Evolutionary conservation across 2,329 filamentous ascomycete species (phyloP), one percentile per base, ranked within the genome.

Genomic region (Ascochyta viciae-villosae): DNA sequence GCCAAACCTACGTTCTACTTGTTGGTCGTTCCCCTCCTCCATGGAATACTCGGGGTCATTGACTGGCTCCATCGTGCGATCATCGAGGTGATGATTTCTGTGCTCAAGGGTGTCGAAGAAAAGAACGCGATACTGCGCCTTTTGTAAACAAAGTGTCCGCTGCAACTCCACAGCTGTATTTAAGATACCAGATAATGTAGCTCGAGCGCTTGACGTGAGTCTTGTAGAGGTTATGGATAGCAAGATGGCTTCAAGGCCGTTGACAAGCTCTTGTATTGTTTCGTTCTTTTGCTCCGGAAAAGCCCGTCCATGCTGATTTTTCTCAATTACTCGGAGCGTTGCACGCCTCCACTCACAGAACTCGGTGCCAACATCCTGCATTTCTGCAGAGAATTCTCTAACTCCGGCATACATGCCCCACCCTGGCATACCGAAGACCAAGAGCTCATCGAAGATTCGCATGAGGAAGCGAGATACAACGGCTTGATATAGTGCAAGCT

Each of bases 401-500:
- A 73, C 43, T 4, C 60, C 44, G 1, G 56, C 63, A 6, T 70
- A 42, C 0, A 66, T 53, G 15, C 65, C 69, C 3, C 53, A 58
- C 7, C 58, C 50, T 12, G 72, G 67, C 12, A 74, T 29, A 13
- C 73, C 73, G 8, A 75, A 45, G 3, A 64, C 41, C 1, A 73
- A 10, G 15, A 56, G 57, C 35, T 71, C 69, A 26, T 65, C 46
- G 37, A 75, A 69, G 15, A 75, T 62, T 2, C 57, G 61, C 66
- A 72, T 73, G 7, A 74, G 34, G 1, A 58, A 46, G 27, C 48
- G 49, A 2, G 67, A 64, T 15, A 74, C 61, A 2, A 75, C 44
- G 3, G 71, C 67, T 62, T 75, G 73, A 33, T 70, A 75, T 8
- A 75, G 42, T 1, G 66, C 63, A 24, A 75, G 64, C n/a, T 66